Base-by-base conservation (phyloP, 1,139 yeast species). In the Candida sp. region DNA sequence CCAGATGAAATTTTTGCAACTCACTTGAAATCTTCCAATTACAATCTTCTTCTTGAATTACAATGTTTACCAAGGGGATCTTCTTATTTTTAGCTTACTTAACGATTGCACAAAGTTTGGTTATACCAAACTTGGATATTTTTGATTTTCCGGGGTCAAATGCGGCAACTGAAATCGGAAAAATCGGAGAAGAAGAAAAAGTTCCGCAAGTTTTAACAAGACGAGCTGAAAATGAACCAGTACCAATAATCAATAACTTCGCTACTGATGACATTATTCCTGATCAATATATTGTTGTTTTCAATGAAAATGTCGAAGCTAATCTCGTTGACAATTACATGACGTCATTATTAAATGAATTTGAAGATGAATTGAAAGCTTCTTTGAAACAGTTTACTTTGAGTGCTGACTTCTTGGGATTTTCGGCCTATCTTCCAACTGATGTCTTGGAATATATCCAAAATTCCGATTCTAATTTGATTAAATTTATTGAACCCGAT, bases 221-320 rank as follows among this genome's bases (percentile, higher is more conserved):
- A 4, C 21, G 9, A 11, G 21, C 8, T 6, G 15, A 36, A 21
- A 11, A 25, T 11, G 11, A n/a, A 9, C 21, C 32, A 15, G 38
- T 21, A n/a, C 38, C 38, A n/a, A 22, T 36, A 5, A 23, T 36
- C 32, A 36, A 23, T n/a, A 23, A 22, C 6, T n/a, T 22, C 23
- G 11, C 21, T n/a, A n/a, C 19, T 22, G 30, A 36, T n/a, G 38
- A 36, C 21, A 55, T 76, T 43, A 78, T 88, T 54, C 86, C 90
- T 33, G 79, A 63, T 44, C 64, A 57, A 43, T 71, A 68, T 47
- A 63, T 70, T 36, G 59, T 70, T 39, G 70, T 70, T 21, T 64
- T 67, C 45, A 63, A 70, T 21, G 65, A 64, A 15, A 64, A 54
- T 19, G 53, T 59, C 37, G 51, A 50, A 6, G 47, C 54, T 4